Evolutionary conservation across 2,329 filamentous ascomycete species (phyloP).

Genomic region (Moelleriella libera): DNA sequence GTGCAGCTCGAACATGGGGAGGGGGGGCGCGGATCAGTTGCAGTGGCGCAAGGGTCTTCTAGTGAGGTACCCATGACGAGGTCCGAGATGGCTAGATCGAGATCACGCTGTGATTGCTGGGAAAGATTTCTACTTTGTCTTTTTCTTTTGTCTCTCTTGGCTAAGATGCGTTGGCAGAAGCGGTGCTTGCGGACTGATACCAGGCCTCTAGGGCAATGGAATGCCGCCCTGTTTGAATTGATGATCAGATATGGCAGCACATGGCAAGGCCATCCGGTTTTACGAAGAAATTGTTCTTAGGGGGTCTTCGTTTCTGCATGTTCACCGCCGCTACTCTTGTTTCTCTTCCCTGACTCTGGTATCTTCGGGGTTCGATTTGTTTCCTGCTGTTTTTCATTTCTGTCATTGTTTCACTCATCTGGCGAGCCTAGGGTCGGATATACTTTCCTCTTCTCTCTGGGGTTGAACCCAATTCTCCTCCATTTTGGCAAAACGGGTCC

Average conservation of each 20-base stretch:
- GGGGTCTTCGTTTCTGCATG: background rate
- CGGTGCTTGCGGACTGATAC: background rate
- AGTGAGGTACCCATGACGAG: background rate
- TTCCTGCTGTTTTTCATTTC: too few species aligned
- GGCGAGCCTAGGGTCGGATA: too few species aligned
- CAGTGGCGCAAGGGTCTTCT: background rate
- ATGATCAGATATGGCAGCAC: conserved; percentile 1
- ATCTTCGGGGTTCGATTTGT: too few species aligned
- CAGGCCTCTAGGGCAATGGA: background rate
- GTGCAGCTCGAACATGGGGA: conserved; percentile 3
- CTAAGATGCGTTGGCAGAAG: background rate
- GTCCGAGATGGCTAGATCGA: background rate
- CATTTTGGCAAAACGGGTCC: too few species aligned
- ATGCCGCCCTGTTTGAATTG: conserved; percentile 1
- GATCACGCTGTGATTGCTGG: background rate
- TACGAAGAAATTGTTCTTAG: background rate
- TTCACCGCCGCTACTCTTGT: too few species aligned
- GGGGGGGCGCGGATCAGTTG: background rate
- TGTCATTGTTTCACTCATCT: too few species aligned
- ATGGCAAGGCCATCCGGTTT: background rate
- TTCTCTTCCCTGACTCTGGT: too few species aligned
- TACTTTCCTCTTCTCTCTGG: too few species aligned
- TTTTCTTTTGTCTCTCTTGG: background rate
- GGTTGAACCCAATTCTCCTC: too few species aligned
- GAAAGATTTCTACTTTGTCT: background rate